Evolutionary conservation across 2,329 filamentous ascomycete species (phyloP).

Genomic region (Hyphodiscus sp.): DNA sequence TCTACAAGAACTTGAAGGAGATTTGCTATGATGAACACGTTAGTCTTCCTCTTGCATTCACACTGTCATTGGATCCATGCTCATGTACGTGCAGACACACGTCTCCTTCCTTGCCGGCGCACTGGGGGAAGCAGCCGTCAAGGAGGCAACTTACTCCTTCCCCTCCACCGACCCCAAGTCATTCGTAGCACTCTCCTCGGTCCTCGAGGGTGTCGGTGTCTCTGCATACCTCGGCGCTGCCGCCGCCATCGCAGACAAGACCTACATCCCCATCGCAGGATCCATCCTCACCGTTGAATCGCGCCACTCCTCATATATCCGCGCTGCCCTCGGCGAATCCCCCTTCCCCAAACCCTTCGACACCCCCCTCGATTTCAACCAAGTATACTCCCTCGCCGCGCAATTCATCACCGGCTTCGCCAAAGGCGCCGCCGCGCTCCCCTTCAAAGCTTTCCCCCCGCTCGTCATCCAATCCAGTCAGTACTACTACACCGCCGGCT

Average conservation of each 20-base stretch:
- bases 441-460: slow-evolving; percentile 53
- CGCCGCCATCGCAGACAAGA: slow-evolving; percentile 47
- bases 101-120: slow-evolving; percentile 47
- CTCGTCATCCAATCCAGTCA: slow-evolving; percentile 30
- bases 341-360: slow-evolving; percentile 57
- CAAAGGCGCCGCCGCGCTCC: slow-evolving; percentile 42
- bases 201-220: slow-evolving; percentile 53
- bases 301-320: slow-evolving; percentile 57
- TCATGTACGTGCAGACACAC: slow-evolving; percentile 45
- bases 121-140: slow-evolving; percentile 45
- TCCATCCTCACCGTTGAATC: slow-evolving; percentile 60
- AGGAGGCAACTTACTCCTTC: slow-evolving; percentile 51
- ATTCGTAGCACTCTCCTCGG: slow-evolving; percentile 45
- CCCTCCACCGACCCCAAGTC: slow-evolving; percentile 38
- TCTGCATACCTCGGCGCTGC: slow-evolving; percentile 58
- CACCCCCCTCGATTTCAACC: slow-evolving; percentile 48
- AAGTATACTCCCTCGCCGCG: slow-evolving; percentile 59
- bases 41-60: slow-evolving; percentile 36
- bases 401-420: slow-evolving; percentile 55
- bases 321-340: slow-evolving; percentile 39
- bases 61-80: slow-evolving; percentile 39
- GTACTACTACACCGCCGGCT: slow-evolving; percentile 18
- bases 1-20: slow-evolving; percentile 51
- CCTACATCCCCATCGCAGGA: slow-evolving; percentile 54
- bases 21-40: slow-evolving; percentile 48